A percentile compares a stretch with the other conserved stretches of the same genome.
phyloP scores from a whole-genome alignment of 306 rosid genomes.

The Castanea sativa region DNA sequence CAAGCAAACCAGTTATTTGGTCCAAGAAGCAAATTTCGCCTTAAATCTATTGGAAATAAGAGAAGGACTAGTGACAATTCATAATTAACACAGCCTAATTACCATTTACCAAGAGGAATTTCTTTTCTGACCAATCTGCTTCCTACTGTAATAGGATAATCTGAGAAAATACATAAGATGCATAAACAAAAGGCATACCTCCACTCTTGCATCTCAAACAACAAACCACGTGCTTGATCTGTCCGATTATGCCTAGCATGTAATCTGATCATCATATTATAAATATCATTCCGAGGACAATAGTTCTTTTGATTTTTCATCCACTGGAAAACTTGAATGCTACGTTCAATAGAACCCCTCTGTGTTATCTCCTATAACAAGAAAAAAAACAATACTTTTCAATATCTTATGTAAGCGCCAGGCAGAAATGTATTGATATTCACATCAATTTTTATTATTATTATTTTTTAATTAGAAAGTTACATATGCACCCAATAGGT shows the following conservation, averaged over 20 bases:
- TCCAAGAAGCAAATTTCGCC: neutral
- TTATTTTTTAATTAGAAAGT: too few relatives aligned
- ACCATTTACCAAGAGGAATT: neutral
- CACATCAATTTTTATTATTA: neutral
- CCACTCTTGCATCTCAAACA: constrained; percentile 93
- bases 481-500: too few relatives aligned
- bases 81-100: neutral
- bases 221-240: constrained; percentile 95
- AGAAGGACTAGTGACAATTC: neutral
- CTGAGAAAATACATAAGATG: neutral
- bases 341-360: constrained; percentile 75
- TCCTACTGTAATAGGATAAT: neutral
- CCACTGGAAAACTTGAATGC: constrained; percentile 68
- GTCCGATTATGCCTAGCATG: constrained; percentile 72
- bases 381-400: neutral
- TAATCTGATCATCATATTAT: constrained; percentile 86
- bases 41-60: neutral
- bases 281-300: constrained; percentile 81
- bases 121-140: neutral
- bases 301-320: constrained; percentile 78
- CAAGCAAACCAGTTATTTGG: neutral
- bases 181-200: constrained; percentile 36
- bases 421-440: neutral
- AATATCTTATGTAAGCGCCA: neutral
- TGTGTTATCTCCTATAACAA: constrained; percentile 61